Conservation (phyloP, 495 filamentous ascomycete species). For the Gamarada debralockiae region DNA sequence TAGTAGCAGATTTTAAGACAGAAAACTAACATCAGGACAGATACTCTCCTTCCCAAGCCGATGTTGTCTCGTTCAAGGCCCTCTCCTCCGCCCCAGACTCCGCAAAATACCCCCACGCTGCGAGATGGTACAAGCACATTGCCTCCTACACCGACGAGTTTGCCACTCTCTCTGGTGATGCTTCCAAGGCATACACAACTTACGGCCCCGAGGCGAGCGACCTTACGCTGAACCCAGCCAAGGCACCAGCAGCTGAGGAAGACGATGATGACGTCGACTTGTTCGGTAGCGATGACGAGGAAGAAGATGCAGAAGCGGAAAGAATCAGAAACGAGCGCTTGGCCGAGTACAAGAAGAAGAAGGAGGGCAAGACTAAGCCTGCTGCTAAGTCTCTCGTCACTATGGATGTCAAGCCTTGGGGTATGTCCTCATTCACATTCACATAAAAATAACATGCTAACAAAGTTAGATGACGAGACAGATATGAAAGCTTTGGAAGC, state of each 20-base stretch:
- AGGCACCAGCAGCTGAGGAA: slow-evolving; percentile 64
- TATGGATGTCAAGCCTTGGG: slow-evolving; percentile 97
- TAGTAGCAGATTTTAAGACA: slow-evolving; percentile 4
- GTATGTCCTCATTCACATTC: slow-evolving; percentile 50
- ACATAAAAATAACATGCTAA: background rate
- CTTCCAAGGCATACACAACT: slow-evolving; percentile 77
- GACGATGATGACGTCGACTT: slow-evolving; percentile 84
- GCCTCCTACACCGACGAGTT: slow-evolving; percentile 87
- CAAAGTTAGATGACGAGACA: slow-evolving; percentile 75
- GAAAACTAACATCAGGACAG: slow-evolving; percentile 46
- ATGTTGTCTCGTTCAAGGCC: slow-evolving; percentile 91
- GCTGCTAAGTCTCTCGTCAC: slow-evolving; percentile 95
- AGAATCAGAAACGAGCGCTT: slow-evolving; percentile 81
- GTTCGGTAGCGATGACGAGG: slow-evolving; percentile 85
- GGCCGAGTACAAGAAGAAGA: slow-evolving; percentile 95
- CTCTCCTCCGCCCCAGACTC: slow-evolving; percentile 69
- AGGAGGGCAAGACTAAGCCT: slow-evolving; percentile 85
- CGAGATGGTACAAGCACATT: slow-evolving; percentile 99
- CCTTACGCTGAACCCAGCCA: slow-evolving; percentile 77
- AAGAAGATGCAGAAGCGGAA: slow-evolving; percentile 86
- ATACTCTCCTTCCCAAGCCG: slow-evolving; percentile 84
- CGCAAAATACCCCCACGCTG: slow-evolving; percentile 87
- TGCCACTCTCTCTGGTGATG: slow-evolving; percentile 83
- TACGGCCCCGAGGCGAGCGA: slow-evolving; percentile 85
- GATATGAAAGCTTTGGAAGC: slow-evolving; percentile 78